Evolutionary conservation across 2,329 filamentous ascomycete genomes (phyloP).

Genomic region (Lachnellula occidentalis): DNA sequence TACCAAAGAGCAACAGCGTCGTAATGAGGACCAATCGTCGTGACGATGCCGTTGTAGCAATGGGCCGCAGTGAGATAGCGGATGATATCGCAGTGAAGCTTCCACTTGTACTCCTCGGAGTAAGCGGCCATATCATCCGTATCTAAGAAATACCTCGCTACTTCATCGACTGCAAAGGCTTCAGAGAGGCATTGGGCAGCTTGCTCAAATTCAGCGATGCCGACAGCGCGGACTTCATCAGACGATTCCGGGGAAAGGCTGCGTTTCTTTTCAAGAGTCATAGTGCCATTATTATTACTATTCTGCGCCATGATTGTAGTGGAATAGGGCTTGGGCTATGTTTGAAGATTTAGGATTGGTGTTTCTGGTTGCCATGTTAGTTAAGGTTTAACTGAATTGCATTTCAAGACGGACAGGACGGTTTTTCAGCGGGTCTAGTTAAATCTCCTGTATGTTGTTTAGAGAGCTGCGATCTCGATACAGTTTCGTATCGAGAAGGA

Average conservation of each 20-base stretch:
- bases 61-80: slow-evolving; percentile 73
- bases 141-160: slow-evolving; percentile 70
- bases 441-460: slow-evolving; percentile 49
- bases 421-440: slow-evolving; percentile 30
- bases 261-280: slow-evolving; percentile 28
- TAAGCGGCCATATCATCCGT: slow-evolving; percentile 60
- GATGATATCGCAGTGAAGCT: slow-evolving; percentile 70
- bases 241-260: slow-evolving; percentile 25
- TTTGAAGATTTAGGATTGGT: slow-evolving; percentile 2
- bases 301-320: slow-evolving; percentile 30
- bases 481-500: slow-evolving; percentile 49
- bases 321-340: slow-evolving; percentile 1
- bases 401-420: slow-evolving; percentile 22
- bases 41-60: slow-evolving; percentile 67
- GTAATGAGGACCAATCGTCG: slow-evolving; percentile 68
- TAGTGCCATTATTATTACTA: slow-evolving; percentile 33
- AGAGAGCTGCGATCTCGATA: slow-evolving; percentile 52
- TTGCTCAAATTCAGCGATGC: slow-evolving; percentile 62
- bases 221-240: slow-evolving; percentile 59
- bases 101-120: slow-evolving; percentile 65
- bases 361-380: slow-evolving; percentile 16
- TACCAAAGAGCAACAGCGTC: slow-evolving; percentile 77
- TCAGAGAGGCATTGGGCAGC: slow-evolving; percentile 69
- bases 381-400: background rate
- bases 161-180: slow-evolving; percentile 70